These are phyloP conservation scores for Talaromyces funiculosus DNA, from an alignment of 2,329 filamentous ascomycete genomes.

Conservation along the genomic window DNA sequence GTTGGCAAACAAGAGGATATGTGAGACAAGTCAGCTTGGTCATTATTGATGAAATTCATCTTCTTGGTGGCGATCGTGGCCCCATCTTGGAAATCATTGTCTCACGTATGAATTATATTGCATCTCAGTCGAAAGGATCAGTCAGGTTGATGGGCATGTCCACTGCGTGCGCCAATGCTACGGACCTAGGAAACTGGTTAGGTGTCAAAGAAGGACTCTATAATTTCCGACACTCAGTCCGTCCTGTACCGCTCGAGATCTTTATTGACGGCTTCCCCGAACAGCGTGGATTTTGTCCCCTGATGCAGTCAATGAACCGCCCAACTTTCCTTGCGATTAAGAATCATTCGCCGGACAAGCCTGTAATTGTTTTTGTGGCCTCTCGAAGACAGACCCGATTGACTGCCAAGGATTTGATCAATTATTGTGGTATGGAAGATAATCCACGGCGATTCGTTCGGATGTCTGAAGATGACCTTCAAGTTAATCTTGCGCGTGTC, in stretches of 20 bases:
- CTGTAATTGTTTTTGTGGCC: constrained; percentile 96
- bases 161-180: constrained; percentile 93
- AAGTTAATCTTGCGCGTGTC: constrained; percentile 78
- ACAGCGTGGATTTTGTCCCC: constrained; percentile 85
- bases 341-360: constrained; percentile 90
- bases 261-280: constrained; percentile 98
- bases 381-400: constrained; percentile 90
- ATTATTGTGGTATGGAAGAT: constrained; percentile 97
- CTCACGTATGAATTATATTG: constrained; percentile 94
- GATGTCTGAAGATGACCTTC: constrained; percentile 91
- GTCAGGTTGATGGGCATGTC: constrained; percentile 97
- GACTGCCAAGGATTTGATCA: constrained; percentile 93
- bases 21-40: constrained; percentile 91
- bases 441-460: constrained; percentile 87
- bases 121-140: constrained; percentile 80
- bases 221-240: constrained; percentile 96
- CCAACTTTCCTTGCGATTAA: constrained; percentile 96
- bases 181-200: constrained; percentile 90
- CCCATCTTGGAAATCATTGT: constrained; percentile 98
- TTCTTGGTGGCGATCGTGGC: constrained; percentile 91
- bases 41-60: constrained; percentile 97
- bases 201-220: constrained; percentile 93
- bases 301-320: constrained; percentile 99
- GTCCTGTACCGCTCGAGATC: constrained; percentile 89
- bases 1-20: constrained; percentile 96